A percentile compares a stretch with the other conserved stretches of the same genome.
Conservation (phyloP, 495 filamentous ascomycete genomes). For the Penicillium soppii region DNA sequence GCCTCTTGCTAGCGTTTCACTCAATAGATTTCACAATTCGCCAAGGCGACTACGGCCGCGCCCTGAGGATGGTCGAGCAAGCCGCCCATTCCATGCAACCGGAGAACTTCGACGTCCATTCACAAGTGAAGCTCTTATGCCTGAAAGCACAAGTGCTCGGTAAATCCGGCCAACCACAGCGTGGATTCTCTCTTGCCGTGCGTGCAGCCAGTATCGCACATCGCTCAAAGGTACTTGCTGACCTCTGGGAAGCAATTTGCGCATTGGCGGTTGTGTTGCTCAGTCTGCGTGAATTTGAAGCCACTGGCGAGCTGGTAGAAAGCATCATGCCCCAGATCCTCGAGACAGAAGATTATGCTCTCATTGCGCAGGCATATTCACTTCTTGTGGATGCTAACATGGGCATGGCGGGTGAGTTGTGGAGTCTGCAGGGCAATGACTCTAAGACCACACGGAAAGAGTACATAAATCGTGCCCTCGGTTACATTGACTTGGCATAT, state of each 20-base stretch:
- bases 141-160: constrained; percentile 74
- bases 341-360: constrained; percentile 65
- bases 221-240: constrained; percentile 66
- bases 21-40: constrained; percentile 71
- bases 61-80: constrained; percentile 67
- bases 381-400: constrained; percentile 80
- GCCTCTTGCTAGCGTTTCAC: constrained; percentile 65
- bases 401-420: constrained; percentile 67
- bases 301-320: constrained; percentile 64
- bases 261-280: constrained; percentile 68
- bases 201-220: constrained; percentile 76
- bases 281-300: constrained; percentile 71
- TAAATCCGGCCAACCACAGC: constrained; percentile 67
- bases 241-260: constrained; percentile 75
- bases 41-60: constrained; percentile 57
- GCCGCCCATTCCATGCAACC: constrained; percentile 63
- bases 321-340: constrained; percentile 80
- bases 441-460: constrained; percentile 46
- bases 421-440: constrained; percentile 18
- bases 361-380: constrained; percentile 68
- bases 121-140: constrained; percentile 72
- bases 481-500: constrained; percentile 67
- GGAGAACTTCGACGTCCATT: constrained; percentile 70
- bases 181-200: constrained; percentile 80
- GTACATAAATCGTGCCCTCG: constrained; percentile 61